These are phyloP conservation scores for Lachnellula willkommii DNA, from an alignment of 2,329 filamentous ascomycete species.

Conservation along the genomic window DNA sequence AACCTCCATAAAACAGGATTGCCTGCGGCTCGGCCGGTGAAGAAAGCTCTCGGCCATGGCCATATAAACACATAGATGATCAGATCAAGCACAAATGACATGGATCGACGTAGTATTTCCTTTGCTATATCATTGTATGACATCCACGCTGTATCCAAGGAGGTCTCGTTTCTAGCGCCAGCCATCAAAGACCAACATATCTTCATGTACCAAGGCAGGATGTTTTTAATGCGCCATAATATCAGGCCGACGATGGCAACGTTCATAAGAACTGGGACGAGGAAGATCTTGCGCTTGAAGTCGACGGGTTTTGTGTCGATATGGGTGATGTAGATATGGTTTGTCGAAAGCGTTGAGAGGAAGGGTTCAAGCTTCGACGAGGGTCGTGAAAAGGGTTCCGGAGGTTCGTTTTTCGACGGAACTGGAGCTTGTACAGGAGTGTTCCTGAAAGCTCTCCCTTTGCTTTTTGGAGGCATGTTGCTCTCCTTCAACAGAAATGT, in stretches of 20 bases:
- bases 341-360: conserved; percentile 57
- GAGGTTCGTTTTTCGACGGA: conserved; percentile 33
- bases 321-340: conserved; percentile 78
- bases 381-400: conserved; percentile 63
- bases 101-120: conserved; percentile 47
- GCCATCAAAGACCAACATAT: conserved; percentile 27
- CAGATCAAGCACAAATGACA: conserved; percentile 70
- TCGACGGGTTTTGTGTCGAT: conserved; percentile 64
- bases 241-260: conserved; percentile 59
- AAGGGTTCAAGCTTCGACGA: conserved; percentile 61
- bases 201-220: conserved; percentile 63
- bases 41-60: conserved; percentile 70
- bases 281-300: conserved; percentile 79
- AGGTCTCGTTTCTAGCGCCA: conserved; percentile 50
- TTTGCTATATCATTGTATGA: conserved; percentile 51
- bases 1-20: conserved; percentile 70
- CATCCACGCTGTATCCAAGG: conserved; percentile 53
- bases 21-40: conserved; percentile 51
- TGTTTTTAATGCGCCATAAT: conserved; percentile 60
- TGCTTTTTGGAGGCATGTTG: conserved; percentile 30
- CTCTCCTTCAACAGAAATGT: conserved; percentile 1
- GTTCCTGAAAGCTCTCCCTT: conserved; percentile 25
- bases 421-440: not conserved
- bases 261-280: conserved; percentile 75
- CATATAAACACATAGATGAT: conserved; percentile 61